A percentile compares a stretch with the other conserved stretches of the same genome.
phyloP scores from a whole-genome alignment of 78 protist species.

The slime mould (Dictyostelium discoideum) region dicty_2.7 NC_007089.4:4444001-4444500 shows the following conservation, averaged over 20 bases:
- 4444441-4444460: conserved; percentile 67
- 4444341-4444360: conserved; percentile 57
- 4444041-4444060: not conserved
- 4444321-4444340: conserved; percentile 43
- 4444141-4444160: not conserved
- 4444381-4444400: conserved; percentile 82
- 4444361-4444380: conserved; percentile 79
- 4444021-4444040: too few species aligned
- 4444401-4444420: not conserved
- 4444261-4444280: not conserved
- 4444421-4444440: conserved; percentile 1
- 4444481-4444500: not conserved
- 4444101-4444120: conserved; percentile 30
- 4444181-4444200: conserved; percentile 8
- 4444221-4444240: conserved; percentile 34
- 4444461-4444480: conserved; percentile 60
- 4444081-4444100: not conserved
- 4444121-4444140: conserved; percentile 21
- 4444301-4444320: not conserved
- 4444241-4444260: conserved; percentile 67
- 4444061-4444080: not conserved
- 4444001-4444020: not conserved
- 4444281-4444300: conserved; percentile 16
- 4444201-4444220: conserved; percentile 47
- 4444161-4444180: conserved; percentile 5